A percentile compares a stretch with the other conserved stretches of the same genome.
Conservation (phyloP, 2,329 filamentous ascomycete genomes). For the Mycogone perniciosa region DNA sequence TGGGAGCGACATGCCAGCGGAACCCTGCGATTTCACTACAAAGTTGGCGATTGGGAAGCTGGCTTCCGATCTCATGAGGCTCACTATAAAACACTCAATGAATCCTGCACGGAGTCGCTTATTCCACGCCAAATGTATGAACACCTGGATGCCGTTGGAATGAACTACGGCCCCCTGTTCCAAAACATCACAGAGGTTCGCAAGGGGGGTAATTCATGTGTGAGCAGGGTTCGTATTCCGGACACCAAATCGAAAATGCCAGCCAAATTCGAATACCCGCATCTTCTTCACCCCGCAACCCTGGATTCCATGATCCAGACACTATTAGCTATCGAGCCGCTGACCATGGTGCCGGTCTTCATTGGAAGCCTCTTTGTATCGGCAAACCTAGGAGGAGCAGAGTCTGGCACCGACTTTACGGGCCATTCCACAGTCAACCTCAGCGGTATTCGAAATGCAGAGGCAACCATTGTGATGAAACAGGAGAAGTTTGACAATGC, state of each 20-base stretch:
- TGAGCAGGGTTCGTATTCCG: constrained; percentile 36
- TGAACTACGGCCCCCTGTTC: constrained; percentile 46
- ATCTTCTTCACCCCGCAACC: constrained; percentile 52
- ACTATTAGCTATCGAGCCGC: constrained; percentile 38
- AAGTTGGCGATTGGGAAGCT: constrained; percentile 15
- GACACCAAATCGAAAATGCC: constrained; percentile 50
- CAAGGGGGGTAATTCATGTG: constrained; percentile 28
- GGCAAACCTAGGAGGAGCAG: constrained; percentile 26
- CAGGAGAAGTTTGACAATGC: constrained; percentile 26
- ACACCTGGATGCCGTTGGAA: constrained; percentile 41
- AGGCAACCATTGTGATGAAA: constrained; percentile 39
- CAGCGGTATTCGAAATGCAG: constrained; percentile 32
- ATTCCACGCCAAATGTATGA: constrained; percentile 45
- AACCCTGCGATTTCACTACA: constrained; percentile 23
- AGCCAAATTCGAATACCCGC: constrained; percentile 44
- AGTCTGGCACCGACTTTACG: constrained; percentile 28
- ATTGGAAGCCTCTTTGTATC: constrained; percentile 43
- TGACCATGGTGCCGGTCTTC: constrained; percentile 44
- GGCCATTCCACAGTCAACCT: constrained; percentile 36
- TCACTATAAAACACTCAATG: constrained; percentile 19
- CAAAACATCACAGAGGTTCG: constrained; percentile 37
- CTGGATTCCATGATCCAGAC: constrained; percentile 52
- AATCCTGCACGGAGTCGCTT: constrained; percentile 27
- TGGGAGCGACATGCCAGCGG: constrained; percentile 41
- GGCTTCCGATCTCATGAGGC: constrained; percentile 18